A percentile compares a stretch with the other conserved stretches of the same genome.
Conservation (phyloP, 352 stramenopile genomes). For the Globisporangium irregulare region DNA sequence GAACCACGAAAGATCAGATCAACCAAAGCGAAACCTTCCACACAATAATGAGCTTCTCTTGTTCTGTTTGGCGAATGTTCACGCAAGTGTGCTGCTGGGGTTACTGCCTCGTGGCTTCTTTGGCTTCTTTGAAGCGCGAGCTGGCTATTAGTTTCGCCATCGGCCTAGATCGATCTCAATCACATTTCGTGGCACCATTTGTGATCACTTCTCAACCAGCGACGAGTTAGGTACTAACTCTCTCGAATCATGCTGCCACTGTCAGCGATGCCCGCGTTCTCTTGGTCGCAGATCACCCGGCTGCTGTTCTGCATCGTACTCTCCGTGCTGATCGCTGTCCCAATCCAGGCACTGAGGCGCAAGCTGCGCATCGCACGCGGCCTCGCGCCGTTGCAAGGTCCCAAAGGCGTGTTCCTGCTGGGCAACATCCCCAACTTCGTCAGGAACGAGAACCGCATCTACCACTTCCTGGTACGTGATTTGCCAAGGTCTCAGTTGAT, state of each 20-base stretch:
- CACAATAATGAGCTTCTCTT: neutral
- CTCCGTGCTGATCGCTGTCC: neutral
- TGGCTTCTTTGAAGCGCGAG: neutral
- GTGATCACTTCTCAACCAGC: neutral
- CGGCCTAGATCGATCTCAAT: neutral
- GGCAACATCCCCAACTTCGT: slow-evolving; percentile 56
- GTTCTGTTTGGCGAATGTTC: neutral
- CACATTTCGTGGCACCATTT: neutral
- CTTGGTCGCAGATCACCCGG: neutral
- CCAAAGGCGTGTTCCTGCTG: slow-evolving; percentile 41
- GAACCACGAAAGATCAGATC: too few relatives aligned
- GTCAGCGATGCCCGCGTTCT: neutral
- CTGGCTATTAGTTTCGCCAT: neutral
- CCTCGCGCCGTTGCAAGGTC: slow-evolving; percentile 37
- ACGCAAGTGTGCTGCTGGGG: neutral
- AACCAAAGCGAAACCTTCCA: too few relatives aligned
- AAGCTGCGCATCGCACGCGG: slow-evolving; percentile 56
- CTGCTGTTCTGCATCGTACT: slow-evolving; percentile 4
- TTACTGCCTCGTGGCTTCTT: neutral
- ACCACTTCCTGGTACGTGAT: slow-evolving; percentile 44
- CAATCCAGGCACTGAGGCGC: slow-evolving; percentile 23
- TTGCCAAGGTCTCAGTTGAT: neutral
- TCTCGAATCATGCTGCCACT: neutral
- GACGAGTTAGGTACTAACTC: neutral
- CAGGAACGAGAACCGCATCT: slow-evolving; percentile 49